phyloP scores from a whole-genome alignment of 2,329 filamentous ascomycete genomes.

The Westerdykella sp. region DNA sequence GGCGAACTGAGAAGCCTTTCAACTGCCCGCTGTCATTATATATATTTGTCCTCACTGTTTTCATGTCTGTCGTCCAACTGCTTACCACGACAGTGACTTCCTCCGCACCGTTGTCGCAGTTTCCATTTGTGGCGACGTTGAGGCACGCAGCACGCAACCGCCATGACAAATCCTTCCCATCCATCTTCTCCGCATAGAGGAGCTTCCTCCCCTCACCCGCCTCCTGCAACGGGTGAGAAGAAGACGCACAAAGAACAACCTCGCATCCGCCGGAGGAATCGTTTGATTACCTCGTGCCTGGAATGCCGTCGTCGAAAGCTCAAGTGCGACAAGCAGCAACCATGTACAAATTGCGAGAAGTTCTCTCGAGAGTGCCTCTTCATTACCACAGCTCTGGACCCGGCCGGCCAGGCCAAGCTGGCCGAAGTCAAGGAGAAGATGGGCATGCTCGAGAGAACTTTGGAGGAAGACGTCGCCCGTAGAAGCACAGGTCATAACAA shows the following conservation, averaged over 20 bases:
- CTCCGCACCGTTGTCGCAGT: too few relatives aligned
- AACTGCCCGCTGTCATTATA: too few relatives aligned
- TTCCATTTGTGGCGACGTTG: too few relatives aligned
- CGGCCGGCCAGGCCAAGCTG: slow-evolving; percentile 61
- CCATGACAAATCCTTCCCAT: too few relatives aligned
- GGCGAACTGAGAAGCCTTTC: too few relatives aligned
- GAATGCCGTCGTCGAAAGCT: slow-evolving; percentile 62
- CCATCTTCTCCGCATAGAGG: slow-evolving; percentile 4
- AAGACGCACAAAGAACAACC: slow-evolving; percentile 19
- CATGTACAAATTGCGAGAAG: slow-evolving; percentile 62
- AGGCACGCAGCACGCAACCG: too few relatives aligned
- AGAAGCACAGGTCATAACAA: slow-evolving; percentile 18
- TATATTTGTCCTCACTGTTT: too few relatives aligned
- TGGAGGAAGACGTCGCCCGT: slow-evolving; percentile 62
- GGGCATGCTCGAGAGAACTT: slow-evolving; percentile 61
- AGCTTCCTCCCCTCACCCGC: slow-evolving; percentile 1
- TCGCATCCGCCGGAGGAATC: slow-evolving; percentile 33
- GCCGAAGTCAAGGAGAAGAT: slow-evolving; percentile 76
- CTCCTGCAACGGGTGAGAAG: slow-evolving; percentile 9
- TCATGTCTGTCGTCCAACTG: too few relatives aligned
- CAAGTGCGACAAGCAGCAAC: slow-evolving; percentile 68
- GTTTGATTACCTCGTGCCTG: slow-evolving; percentile 35
- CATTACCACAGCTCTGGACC: slow-evolving; percentile 61
- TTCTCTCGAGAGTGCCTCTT: slow-evolving; percentile 54
- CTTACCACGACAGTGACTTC: too few relatives aligned